These are phyloP conservation scores for Pouteria campechiana DNA, from an alignment of 179 eudicot genomes.

Conservation along the genomic window DNA sequence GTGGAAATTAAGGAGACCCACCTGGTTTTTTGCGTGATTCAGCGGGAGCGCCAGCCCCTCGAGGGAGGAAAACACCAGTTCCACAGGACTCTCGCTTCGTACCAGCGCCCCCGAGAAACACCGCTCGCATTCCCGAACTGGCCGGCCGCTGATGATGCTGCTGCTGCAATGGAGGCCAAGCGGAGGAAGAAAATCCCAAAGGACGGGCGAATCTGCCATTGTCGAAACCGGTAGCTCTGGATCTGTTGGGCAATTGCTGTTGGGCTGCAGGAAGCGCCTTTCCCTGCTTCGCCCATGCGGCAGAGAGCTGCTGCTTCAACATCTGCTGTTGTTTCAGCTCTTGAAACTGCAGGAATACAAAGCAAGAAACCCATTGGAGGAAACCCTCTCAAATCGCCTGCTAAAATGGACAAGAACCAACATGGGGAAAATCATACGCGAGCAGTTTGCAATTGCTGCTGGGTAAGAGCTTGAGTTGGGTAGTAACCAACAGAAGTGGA, in stretches of 20 bases:
- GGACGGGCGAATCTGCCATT: constrained; percentile 3
- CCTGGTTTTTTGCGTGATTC: constrained; percentile 60
- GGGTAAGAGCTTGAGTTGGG: constrained; percentile 10
- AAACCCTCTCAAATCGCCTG: too few species aligned
- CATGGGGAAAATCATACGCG: constrained; percentile 25
- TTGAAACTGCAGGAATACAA: constrained; percentile 22
- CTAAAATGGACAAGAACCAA: background rate
- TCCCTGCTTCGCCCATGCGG: constrained; percentile 12
- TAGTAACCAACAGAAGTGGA: constrained; percentile 4
- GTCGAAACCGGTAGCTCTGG: constrained; percentile 8
- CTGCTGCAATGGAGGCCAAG: constrained; percentile 54
- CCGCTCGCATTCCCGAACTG: constrained; percentile 36
- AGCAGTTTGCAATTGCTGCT: constrained; percentile 22
- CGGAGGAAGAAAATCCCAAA: constrained; percentile 20
- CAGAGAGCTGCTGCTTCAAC: constrained; percentile 9
- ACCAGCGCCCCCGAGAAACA: constrained; percentile 32
- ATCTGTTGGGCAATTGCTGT: background rate
- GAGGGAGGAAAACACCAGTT: constrained; percentile 83
- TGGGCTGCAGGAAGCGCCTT: constrained; percentile 8
- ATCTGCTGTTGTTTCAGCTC: constrained; percentile 28
- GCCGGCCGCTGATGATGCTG: constrained; percentile 10
- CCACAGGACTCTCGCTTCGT: constrained; percentile 50
- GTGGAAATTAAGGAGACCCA: background rate
- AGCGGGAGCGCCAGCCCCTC: constrained; percentile 21
- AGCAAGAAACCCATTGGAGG: background rate